Conservation (phyloP, 2,329 filamentous ascomycete species). For the Allantophomopsis cytisporea region DNA sequence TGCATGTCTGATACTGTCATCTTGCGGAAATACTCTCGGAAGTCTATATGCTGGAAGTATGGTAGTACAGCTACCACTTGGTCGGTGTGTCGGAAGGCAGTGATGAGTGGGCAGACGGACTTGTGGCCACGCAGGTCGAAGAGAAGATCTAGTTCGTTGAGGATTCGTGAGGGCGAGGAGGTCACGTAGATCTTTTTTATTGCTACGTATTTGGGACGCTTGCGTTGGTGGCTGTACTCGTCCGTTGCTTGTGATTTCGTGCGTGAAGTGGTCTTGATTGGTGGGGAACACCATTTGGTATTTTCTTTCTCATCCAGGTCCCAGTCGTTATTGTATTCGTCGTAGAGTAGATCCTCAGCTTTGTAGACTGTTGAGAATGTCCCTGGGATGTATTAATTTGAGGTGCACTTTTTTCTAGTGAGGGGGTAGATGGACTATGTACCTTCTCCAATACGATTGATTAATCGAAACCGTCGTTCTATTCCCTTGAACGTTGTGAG, state of each 20-base stretch:
- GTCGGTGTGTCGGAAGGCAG: constrained; percentile 87
- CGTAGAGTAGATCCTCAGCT: constrained; percentile 82
- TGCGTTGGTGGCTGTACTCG: constrained; percentile 21
- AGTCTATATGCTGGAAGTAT: constrained; percentile 92
- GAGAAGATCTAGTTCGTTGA: constrained; percentile 91
- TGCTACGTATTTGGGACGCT: constrained; percentile 67
- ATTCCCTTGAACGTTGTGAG: constrained; percentile 75
- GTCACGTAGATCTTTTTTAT: constrained; percentile 99
- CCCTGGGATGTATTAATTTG: constrained; percentile 35
- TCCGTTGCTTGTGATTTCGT: constrained; percentile 19
- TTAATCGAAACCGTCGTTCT: constrained; percentile 70
- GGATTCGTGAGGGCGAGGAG: constrained; percentile 81
- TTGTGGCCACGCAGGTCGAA: constrained; percentile 72
- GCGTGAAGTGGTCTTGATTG: constrained; percentile 35
- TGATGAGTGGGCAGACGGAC: constrained; percentile 89
- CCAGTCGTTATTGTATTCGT: constrained; percentile 77
- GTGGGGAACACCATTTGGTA: constrained; percentile 57
- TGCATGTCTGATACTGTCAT: constrained; percentile 80
- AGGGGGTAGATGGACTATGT: constrained; percentile 9
- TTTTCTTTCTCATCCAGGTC: constrained; percentile 56
- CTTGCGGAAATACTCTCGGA: constrained; percentile 84
- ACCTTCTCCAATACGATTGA: constrained; percentile 97
- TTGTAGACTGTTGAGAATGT: constrained; percentile 99
- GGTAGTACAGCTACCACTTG: constrained; percentile 91
- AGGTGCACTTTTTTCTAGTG: constrained; percentile 1